Conservation (phyloP, 352 stramenopile species). For the Pythium biforme region DNA sequence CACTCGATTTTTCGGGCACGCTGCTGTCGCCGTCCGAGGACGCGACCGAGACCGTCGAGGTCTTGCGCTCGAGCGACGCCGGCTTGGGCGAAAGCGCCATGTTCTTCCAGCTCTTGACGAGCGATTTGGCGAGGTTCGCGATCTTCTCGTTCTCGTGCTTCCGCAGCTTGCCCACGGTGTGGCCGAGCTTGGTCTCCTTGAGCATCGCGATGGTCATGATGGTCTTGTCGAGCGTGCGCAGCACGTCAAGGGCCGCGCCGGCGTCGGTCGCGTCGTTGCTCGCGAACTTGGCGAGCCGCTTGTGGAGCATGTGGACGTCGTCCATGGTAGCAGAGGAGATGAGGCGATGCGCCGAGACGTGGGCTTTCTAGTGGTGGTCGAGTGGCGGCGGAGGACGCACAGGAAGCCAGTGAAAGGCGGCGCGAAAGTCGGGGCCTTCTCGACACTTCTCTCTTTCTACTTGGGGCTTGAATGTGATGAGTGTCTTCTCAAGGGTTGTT, state of each 20-base stretch:
- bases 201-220: constrained; percentile 65
- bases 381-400: neutral
- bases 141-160: constrained; percentile 88
- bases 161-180: constrained; percentile 85
- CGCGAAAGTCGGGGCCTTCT: constrained; percentile 1
- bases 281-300: constrained; percentile 70
- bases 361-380: neutral
- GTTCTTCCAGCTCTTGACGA: constrained; percentile 89
- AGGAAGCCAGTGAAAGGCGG: constrained; percentile 9
- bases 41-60: constrained; percentile 24
- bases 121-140: constrained; percentile 60
- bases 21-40: constrained; percentile 32
- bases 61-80: constrained; percentile 33
- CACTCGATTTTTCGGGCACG: constrained; percentile 6
- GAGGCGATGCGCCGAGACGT: neutral
- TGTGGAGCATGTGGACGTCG: constrained; percentile 63
- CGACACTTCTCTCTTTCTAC: neutral
- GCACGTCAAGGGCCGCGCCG: constrained; percentile 53
- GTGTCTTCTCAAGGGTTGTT: constrained; percentile 7
- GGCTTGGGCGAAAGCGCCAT: constrained; percentile 69
- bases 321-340: constrained; percentile 51
- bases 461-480: neutral
- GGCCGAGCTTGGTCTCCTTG: constrained; percentile 83
- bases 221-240: constrained; percentile 58
- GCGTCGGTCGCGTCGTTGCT: constrained; percentile 61